A percentile compares a stretch with the other conserved stretches of the same genome.
These are phyloP conservation scores for Tulasnella sp. DNA, from an alignment of 768 basidiomycete species.

Conservation along the genomic window DNA sequence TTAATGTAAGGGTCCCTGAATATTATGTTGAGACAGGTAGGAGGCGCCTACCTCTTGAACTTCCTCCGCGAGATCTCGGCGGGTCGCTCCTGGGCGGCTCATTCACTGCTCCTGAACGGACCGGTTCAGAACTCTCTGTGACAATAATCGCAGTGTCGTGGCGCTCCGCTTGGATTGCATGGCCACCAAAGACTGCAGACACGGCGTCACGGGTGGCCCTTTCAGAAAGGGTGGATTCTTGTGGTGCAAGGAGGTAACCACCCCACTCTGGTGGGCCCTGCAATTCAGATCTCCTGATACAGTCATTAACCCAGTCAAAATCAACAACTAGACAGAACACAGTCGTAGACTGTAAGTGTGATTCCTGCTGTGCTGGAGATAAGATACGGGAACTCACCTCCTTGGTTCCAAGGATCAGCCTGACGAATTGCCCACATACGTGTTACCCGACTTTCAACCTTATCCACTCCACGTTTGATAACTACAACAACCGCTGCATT, in stretches of 20 bases:
- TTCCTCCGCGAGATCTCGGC: not conserved
- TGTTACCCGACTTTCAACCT: not conserved
- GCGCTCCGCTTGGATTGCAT: not conserved
- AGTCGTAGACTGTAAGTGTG: not conserved
- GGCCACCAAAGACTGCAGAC: not conserved
- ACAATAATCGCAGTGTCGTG: not conserved
- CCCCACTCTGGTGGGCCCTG: not conserved
- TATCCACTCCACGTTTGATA: not conserved
- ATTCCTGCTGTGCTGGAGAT: not conserved
- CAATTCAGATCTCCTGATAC: not conserved
- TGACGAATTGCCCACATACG: not conserved
- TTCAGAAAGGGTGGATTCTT: not conserved
- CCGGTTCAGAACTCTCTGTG: not conserved
- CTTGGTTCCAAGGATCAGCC: not conserved
- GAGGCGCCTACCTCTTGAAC: not conserved
- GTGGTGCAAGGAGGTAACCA: not conserved
- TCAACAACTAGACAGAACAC: not conserved
- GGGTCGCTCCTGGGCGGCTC: not conserved
- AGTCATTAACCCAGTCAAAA: not conserved
- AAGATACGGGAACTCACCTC: not conserved
- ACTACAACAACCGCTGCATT: not conserved
- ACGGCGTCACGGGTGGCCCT: not conserved
- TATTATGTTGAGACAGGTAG: not conserved
- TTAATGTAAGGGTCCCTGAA: not conserved
- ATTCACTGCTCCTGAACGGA: not conserved